Percentiles rank a stretch among this genome's conserved stretches.
phyloP scores from a whole-genome alignment of 2,329 filamentous ascomycete species.

The Amylocarpus encephaloides region DNA sequence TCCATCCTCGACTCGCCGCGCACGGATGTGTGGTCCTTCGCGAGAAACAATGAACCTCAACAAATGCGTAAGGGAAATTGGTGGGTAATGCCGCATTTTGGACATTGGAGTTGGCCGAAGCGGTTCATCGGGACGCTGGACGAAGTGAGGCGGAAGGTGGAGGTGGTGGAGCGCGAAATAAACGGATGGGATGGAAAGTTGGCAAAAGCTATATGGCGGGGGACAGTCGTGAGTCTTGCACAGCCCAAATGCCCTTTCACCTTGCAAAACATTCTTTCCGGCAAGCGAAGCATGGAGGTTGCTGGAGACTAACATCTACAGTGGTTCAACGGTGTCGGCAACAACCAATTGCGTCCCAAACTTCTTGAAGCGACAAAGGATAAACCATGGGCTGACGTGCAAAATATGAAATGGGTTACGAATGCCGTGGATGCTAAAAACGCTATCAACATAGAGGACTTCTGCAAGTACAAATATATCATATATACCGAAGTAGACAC shows the following conservation, averaged over 20 bases:
- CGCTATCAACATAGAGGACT: conserved; percentile 42
- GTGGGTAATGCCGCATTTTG: conserved; percentile 51
- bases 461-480: conserved; percentile 46
- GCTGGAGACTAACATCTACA: too few species aligned
- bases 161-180: conserved; percentile 31
- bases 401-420: conserved; percentile 32
- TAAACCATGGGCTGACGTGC: conserved; percentile 43
- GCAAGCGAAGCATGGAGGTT: too few species aligned
- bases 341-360: conserved; percentile 23
- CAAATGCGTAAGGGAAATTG: conserved; percentile 29
- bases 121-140: conserved; percentile 42
- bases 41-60: conserved; percentile 38
- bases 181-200: conserved; percentile 33
- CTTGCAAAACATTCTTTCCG: too few species aligned
- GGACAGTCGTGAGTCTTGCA: conserved; percentile 32
- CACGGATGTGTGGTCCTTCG: conserved; percentile 41
- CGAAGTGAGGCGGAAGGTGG: conserved; percentile 35
- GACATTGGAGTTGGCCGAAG: conserved; percentile 48
- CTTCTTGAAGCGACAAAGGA: conserved; percentile 23
- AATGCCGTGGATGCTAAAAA: conserved; percentile 37
- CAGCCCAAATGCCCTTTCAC: too few species aligned
- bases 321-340: conserved; percentile 37
- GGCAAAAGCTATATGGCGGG: conserved; percentile 43
- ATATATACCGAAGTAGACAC: conserved; percentile 41
- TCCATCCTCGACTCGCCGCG: conserved; percentile 45